A percentile compares a stretch with the other conserved stretches of the same genome.
Evolutionary conservation across 2,329 filamentous ascomycete genomes (phyloP).

Genomic region (Fusarium citri): DNA sequence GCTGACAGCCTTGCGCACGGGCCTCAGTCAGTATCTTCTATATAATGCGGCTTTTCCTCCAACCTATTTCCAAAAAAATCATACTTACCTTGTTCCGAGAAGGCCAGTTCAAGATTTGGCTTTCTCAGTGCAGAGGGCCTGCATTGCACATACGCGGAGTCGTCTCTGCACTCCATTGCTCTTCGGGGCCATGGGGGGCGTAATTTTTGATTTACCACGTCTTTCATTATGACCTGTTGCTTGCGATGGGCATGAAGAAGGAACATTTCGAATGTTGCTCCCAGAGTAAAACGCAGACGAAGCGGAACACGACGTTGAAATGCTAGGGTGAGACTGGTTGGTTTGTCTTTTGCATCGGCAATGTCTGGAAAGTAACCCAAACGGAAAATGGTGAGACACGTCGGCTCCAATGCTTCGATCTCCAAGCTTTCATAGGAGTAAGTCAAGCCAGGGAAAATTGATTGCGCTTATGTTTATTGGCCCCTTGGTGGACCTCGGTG

Average conservation of each 20-base stretch:
- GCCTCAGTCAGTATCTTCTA: constrained; percentile 37
- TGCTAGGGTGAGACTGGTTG: neutral
- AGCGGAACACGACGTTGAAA: neutral
- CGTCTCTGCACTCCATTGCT: constrained; percentile 61
- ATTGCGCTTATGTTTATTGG: constrained; percentile 36
- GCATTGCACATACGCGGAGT: constrained; percentile 67
- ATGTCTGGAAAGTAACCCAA: neutral
- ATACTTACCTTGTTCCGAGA: constrained; percentile 66
- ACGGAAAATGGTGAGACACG: constrained; percentile 25
- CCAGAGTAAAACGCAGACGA: neutral
- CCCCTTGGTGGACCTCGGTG: neutral
- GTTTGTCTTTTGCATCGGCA: neutral
- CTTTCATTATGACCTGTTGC: constrained; percentile 60
- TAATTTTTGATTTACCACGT: constrained; percentile 62
- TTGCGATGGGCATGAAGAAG: constrained; percentile 58
- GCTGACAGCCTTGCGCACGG: constrained; percentile 57
- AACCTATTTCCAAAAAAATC: constrained; percentile 53
- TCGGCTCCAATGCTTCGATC: neutral
- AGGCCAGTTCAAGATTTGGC: constrained; percentile 60
- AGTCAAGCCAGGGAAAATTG: constrained; percentile 5
- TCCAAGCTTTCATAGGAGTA: neutral
- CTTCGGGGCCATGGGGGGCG: constrained; percentile 66
- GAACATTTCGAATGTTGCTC: constrained; percentile 12
- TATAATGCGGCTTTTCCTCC: constrained; percentile 44
- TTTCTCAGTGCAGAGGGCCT: constrained; percentile 60